These are phyloP conservation scores for Pyrenopolyporus hunteri DNA, from an alignment of 495 filamentous ascomycete genomes.

Conservation along the genomic window DNA sequence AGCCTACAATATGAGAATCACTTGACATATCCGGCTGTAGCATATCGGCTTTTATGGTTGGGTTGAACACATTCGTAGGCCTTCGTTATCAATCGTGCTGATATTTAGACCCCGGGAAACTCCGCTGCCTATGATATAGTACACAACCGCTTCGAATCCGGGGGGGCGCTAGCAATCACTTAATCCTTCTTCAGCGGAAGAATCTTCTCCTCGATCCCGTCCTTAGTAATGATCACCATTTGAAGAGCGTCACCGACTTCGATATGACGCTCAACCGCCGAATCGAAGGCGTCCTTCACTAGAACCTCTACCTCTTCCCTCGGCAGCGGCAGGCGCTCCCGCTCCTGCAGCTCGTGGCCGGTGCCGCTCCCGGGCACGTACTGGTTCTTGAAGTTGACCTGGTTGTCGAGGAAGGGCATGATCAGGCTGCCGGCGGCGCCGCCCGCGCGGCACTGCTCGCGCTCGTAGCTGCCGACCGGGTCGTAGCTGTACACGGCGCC, in stretches of 20 bases:
- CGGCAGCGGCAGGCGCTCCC: conserved; percentile 68
- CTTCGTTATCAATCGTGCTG: conserved; percentile 23
- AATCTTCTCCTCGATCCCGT: conserved; percentile 86
- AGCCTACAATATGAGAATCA: neutral
- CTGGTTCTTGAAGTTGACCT: conserved; percentile 99
- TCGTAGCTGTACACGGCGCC: conserved; percentile 97
- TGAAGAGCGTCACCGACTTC: conserved; percentile 97
- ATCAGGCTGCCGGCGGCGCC: conserved; percentile 96
- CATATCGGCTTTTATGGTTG: neutral
- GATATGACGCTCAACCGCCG: conserved; percentile 97
- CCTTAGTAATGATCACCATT: conserved; percentile 87
- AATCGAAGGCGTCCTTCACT: conserved; percentile 96
- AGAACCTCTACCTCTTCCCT: conserved; percentile 77
- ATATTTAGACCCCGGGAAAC: conserved; percentile 25
- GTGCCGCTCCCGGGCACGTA: conserved; percentile 87
- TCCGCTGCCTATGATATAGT: conserved; percentile 36
- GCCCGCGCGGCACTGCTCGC: conserved; percentile 92
- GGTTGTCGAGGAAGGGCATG: conserved; percentile 99
- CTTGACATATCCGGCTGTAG: neutral
- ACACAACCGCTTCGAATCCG: conserved; percentile 27
- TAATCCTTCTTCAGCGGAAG: conserved; percentile 91
- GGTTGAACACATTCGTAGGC: neutral
- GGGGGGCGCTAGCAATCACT: conserved; percentile 18
- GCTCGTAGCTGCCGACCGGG: conserved; percentile 93
- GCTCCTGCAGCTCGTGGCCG: conserved; percentile 78